Base-by-base conservation (phyloP, 768 basidiomycete genomes). In the Phlebiopsis flavidoalba region DNA sequence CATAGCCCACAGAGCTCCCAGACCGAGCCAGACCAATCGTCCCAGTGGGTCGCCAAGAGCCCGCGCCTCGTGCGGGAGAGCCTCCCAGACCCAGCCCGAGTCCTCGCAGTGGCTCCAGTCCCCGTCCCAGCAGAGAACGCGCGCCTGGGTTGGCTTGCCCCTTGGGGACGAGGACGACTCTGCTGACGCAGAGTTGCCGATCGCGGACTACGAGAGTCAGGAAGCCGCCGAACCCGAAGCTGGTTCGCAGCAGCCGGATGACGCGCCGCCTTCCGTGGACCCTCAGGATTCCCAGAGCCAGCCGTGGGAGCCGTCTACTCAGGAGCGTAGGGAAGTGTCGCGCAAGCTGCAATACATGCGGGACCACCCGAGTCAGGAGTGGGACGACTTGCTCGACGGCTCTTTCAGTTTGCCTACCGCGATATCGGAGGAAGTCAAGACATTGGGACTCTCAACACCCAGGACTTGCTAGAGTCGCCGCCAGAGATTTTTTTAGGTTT, bases 11-110 rank as follows among this genome's bases (percentile, higher is more conserved):
- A 52, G 22, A 56, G 53, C 47, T 53, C 58, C 1, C 57, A 59
- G 58, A 60, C 58, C 21, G 62, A 50, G 37, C 58, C 59, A 2
- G 59, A n/a, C n/a, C n/a, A 63, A 53, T 56, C 59, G 3, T 51
- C 58, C 12, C 54, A 57, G 43, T 63, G 14, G 52, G 31, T n/a
- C 56, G 52, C 33, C 17, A 37, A 59, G 26, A 31, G 26, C 24
- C 50, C 58, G 54, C 35, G 35, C 12, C 12, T 26, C 51, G 51
- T 22, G 33, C n/a, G 8, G n/a, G 6, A 59, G 1, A 50, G 48
- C 58, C n/a, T 59, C 58, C 1, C 58, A 59, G 58, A 59, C 58
- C 10, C 49, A 51, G 35, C 58, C 58, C 12, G 58, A 59, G 36
- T 59, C 58, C 14, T 50, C 58, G 1, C 48, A 45, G 58, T 59